phyloP scores from a whole-genome alignment of 202 grass and related monocot species.

The Carex arenaria region DNA sequence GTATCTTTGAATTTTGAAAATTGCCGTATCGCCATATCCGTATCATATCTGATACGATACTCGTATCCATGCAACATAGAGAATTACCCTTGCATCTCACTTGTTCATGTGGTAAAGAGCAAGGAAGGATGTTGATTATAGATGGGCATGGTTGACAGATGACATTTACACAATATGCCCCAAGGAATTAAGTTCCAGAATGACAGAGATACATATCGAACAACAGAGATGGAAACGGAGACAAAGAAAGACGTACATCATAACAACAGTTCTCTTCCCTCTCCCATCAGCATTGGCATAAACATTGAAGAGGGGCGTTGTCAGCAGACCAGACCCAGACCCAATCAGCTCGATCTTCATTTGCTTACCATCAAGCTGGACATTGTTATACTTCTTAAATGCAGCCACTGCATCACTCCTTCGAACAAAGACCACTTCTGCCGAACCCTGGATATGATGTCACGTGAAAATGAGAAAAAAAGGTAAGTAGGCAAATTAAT shows the following conservation, averaged over 20 bases:
- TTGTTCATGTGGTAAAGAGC: not conserved
- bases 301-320: slow-evolving; percentile 52
- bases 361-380: slow-evolving; percentile 84
- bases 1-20: too few relatives aligned
- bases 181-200: not conserved
- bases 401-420: slow-evolving; percentile 74
- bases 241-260: slow-evolving; percentile 57
- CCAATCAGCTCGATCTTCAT: slow-evolving; percentile 97
- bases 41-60: too few relatives aligned
- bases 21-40: too few relatives aligned
- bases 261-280: slow-evolving; percentile 78
- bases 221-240: not conserved
- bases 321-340: slow-evolving; percentile 43
- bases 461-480: slow-evolving; percentile 8
- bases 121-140: not conserved
- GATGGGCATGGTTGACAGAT: not conserved
- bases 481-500: not conserved
- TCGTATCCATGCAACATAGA: not conserved
- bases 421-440: slow-evolving; percentile 83
- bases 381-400: slow-evolving; percentile 93
- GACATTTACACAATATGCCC: not conserved
- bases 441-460: slow-evolving; percentile 71
- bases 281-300: slow-evolving; percentile 52
- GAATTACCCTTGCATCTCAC: not conserved
- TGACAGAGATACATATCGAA: not conserved